Conservation (phyloP, 768 basidiomycete genomes). For the Paxillus rubicundulus region DNA sequence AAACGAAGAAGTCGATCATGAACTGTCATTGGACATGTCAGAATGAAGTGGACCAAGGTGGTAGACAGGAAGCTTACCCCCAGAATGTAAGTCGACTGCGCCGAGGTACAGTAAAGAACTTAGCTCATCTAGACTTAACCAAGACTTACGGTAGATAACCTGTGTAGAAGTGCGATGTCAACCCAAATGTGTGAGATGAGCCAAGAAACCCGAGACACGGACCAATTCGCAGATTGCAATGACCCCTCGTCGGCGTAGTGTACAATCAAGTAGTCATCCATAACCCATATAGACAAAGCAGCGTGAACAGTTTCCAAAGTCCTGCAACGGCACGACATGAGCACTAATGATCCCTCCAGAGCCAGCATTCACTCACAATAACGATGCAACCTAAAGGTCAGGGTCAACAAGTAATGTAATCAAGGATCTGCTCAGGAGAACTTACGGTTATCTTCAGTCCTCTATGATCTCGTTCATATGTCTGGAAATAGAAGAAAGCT, state of each 20-base stretch:
- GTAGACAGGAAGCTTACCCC: constrained; percentile 17
- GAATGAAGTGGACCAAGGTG: neutral
- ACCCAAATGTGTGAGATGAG: neutral
- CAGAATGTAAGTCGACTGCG: constrained; percentile 20
- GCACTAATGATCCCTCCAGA: neutral
- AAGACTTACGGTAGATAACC: constrained; percentile 19
- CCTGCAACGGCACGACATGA: constrained; percentile 7
- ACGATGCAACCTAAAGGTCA: constrained; percentile 15
- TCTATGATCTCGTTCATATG: constrained; percentile 16
- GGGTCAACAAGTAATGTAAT: neutral
- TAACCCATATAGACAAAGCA: constrained; percentile 19
- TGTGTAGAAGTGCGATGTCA: constrained; percentile 1
- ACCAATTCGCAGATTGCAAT: constrained; percentile 20
- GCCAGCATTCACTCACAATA: constrained; percentile 11
- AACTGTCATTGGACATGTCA: constrained; percentile 16
- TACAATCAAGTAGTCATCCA: constrained; percentile 24
- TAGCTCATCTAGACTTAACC: neutral
- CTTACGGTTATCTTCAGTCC: constrained; percentile 24
- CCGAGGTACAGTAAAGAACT: neutral
- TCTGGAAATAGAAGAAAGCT: constrained; percentile 27
- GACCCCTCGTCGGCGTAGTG: constrained; percentile 11
- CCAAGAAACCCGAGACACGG: constrained; percentile 4
- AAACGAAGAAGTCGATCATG: constrained; percentile 28
- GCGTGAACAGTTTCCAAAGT: constrained; percentile 22
- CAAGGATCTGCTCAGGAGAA: neutral